phyloP scores from a whole-genome alignment of 2,329 filamentous ascomycete genomes.

The Penicillium italicum region DNA sequence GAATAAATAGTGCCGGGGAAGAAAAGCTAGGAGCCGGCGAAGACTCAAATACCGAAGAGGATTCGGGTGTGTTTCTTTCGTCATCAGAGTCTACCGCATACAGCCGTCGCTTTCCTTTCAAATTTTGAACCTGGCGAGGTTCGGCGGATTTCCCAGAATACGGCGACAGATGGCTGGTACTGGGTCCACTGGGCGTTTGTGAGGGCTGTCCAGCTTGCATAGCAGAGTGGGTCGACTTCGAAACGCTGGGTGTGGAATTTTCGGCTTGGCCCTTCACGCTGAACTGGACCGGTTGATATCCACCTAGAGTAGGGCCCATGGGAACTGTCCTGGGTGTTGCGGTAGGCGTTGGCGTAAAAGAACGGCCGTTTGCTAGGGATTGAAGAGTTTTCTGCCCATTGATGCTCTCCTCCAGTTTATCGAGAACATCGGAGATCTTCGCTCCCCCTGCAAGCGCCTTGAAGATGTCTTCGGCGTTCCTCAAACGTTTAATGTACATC shows the following conservation, averaged over 20 bases:
- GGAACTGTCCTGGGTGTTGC: background rate
- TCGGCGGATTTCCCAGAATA: background rate
- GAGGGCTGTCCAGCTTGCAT: background rate
- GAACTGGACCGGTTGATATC: background rate
- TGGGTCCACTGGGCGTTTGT: background rate
- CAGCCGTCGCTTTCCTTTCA: background rate
- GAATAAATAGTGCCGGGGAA: background rate
- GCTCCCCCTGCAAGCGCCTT: background rate
- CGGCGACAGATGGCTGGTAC: background rate
- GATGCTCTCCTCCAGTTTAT: background rate
- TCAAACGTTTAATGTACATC: conserved; percentile 1
- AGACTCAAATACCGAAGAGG: background rate
- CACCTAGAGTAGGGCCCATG: background rate
- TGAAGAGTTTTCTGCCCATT: background rate
- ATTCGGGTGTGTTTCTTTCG: background rate
- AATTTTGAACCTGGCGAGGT: background rate
- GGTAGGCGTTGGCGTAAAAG: background rate
- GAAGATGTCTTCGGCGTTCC: background rate
- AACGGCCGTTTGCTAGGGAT: background rate
- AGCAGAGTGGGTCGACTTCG: background rate
- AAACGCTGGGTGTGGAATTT: background rate
- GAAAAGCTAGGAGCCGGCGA: background rate
- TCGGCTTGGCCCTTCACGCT: background rate
- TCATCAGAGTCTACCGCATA: background rate
- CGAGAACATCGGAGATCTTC: background rate